A percentile compares a stretch with the other conserved stretches of the same genome.
phyloP scores from a whole-genome alignment of 177 flowering plant species.

The Vitis hybrid region DNA sequence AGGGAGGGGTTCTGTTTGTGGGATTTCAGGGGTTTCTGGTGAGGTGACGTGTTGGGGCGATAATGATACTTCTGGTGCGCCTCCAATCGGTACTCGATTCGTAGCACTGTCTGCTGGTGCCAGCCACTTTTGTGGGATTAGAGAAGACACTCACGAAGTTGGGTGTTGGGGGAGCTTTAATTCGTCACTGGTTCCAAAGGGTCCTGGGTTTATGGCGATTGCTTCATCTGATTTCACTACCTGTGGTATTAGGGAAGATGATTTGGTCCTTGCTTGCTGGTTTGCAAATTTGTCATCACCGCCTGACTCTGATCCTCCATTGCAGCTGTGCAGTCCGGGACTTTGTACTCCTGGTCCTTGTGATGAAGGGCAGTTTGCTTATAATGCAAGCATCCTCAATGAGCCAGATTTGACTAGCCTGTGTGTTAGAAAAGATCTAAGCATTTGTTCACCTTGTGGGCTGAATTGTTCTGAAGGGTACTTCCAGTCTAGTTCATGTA shows the following conservation, averaged over 20 bases:
- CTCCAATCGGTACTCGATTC: conserved; percentile 42
- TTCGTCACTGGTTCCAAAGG: conserved; percentile 56
- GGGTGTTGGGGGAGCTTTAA: conserved; percentile 88
- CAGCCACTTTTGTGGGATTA: conserved; percentile 78
- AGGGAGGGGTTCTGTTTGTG: conserved; percentile 59
- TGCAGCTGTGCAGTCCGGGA: conserved; percentile 88
- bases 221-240: conserved; percentile 68
- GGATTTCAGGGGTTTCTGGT: conserved; percentile 40
- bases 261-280: conserved; percentile 87
- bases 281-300: conserved; percentile 31
- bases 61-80: conserved; percentile 15
- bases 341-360: conserved; percentile 59
- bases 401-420: conserved; percentile 73
- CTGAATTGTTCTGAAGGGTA: conserved; percentile 62
- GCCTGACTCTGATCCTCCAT: conserved; percentile 62
- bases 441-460: conserved; percentile 80
- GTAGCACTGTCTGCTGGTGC: conserved; percentile 69
- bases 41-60: conserved; percentile 75
- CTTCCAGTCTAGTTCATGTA: conserved; percentile 77
- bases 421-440: conserved; percentile 59
- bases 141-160: conserved; percentile 71
- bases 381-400: conserved; percentile 73
- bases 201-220: conserved; percentile 69
- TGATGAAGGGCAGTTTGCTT: conserved; percentile 53
- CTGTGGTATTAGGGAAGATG: conserved; percentile 83